These are phyloP conservation scores for Fusarium hainanense DNA, from an alignment of 2,329 filamentous ascomycete species.

Conservation along the genomic window DNA sequence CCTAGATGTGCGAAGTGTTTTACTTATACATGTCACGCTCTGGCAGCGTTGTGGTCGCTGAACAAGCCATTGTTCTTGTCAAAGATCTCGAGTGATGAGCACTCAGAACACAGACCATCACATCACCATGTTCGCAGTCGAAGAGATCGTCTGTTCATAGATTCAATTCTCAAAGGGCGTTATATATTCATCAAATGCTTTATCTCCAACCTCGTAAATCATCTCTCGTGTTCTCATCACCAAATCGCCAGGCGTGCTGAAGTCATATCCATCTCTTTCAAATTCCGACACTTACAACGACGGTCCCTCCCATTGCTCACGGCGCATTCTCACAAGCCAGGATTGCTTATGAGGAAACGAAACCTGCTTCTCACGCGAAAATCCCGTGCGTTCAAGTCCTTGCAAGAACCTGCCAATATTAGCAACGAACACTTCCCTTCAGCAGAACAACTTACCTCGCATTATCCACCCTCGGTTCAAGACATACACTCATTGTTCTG, in stretches of 20 bases:
- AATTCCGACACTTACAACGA: conserved; percentile 39
- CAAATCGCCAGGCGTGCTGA: not conserved
- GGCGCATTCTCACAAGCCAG: conserved; percentile 81
- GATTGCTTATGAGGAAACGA: conserved; percentile 93
- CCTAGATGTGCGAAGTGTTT: not conserved
- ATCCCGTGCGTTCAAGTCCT: conserved; percentile 81
- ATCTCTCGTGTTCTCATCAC: conserved; percentile 30
- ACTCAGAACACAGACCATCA: accelerated
- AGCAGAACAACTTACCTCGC: conserved; percentile 70
- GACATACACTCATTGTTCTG: conserved; percentile 82
- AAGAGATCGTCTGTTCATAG: not conserved
- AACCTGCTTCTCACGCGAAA: conserved; percentile 87
- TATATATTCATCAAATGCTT: not conserved
- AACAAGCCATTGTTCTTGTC: not conserved
- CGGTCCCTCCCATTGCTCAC: conserved; percentile 84
- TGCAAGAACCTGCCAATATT: conserved; percentile 49
- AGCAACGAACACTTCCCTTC: not conserved
- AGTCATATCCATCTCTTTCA: too few species aligned
- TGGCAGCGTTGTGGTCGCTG: not conserved
- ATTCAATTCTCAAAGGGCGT: not conserved
- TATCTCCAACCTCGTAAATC: conserved; percentile 15
- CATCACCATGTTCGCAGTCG: not conserved
- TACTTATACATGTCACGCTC: not conserved
- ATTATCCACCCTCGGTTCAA: conserved; percentile 95
- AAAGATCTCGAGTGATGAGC: not conserved